phyloP scores from a whole-genome alignment of 75 land plant genomes.

The Larix kaempferi region DNA sequence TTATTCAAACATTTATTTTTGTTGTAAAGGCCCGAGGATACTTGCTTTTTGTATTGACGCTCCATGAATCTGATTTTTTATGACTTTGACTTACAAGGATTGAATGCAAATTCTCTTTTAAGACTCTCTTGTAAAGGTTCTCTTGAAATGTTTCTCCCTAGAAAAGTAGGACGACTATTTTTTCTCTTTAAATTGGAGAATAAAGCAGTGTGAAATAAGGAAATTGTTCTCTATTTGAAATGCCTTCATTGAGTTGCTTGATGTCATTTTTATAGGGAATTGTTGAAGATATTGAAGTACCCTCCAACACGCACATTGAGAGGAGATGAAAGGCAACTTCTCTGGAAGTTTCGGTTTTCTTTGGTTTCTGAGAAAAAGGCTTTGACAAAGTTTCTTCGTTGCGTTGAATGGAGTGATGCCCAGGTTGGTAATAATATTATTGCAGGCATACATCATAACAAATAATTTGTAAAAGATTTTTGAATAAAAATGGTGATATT shows the following conservation, averaged over 20 bases:
- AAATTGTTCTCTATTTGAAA: not conserved
- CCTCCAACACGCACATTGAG: slow-evolving; percentile 84
- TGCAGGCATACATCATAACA: not conserved
- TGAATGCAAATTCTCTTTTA: no score
- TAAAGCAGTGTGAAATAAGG: not conserved
- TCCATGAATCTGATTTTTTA: no score
- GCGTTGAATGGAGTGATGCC: slow-evolving; percentile 99
- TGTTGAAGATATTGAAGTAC: slow-evolving; percentile 76
- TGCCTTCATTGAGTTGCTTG: not conserved
- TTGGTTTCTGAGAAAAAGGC: slow-evolving; percentile 90
- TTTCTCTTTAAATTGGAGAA: not conserved
- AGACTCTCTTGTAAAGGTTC: no score
- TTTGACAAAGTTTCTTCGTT: slow-evolving; percentile 87
- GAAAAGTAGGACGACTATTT: no score
- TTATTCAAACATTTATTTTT: no score
- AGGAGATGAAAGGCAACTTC: slow-evolving; percentile 90
- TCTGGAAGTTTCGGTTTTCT: slow-evolving; percentile 94
- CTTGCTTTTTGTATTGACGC: no score
- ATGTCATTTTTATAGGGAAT: slow-evolving; percentile 41
- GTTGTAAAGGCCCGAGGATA: no score
- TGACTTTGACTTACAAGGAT: no score
- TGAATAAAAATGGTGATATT: not conserved
- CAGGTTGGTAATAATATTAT: slow-evolving; percentile 45
- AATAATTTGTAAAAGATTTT: slow-evolving; percentile 3
- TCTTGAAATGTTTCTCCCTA: no score